Evolutionary conservation across 139 green algal genomes (phyloP), one percentile per base, ranked within the genome.

Genomic region (Pleodorina starrii): DNA sequence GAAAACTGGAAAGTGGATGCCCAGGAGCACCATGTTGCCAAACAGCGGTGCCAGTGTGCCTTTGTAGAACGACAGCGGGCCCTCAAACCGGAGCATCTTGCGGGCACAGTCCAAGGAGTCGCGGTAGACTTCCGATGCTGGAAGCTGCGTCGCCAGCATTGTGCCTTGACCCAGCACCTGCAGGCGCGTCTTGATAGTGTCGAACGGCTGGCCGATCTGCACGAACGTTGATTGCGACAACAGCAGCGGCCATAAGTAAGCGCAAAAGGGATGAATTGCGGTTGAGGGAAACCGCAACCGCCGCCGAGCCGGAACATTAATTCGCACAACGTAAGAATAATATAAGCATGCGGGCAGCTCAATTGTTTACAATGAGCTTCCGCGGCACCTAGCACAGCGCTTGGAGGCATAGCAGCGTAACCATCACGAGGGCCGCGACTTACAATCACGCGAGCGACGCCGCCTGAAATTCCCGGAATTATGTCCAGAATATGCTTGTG

Each of bases 401-500:
- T 27, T 60, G 14, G 21, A 71, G 9, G 21, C 36, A 42, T 43
- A 23, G 17, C 17, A 60, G 51, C 17, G 51, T 60, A 14, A 60
- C 17, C 35, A 17, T 44, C 3, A 16, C 17, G 29, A 9, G 48
- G 27, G 29, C 14, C 19, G 2, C 21, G 0, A 35, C 59, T 75
- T 63, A 91, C 88, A 69, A 88, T 84, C 12, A 93, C 90, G 71
- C 91, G 91, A 2, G 91, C 88, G 23, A 93, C 85, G 32, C 91
- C 88, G 16, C 91, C 88, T 1, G 85, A 88, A 36, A 93, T 69
- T 21, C 91, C 91, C 7, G 91, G 91, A 54, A 92, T 42, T 19
- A 93, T 81, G 54, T 93, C 91, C 63, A 93, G 85, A 29, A 93
- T 77, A 1, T 63, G 54, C 88, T 92, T 92, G 79, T 92, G 88